These are phyloP conservation scores for Russula virescens DNA, from an alignment of 768 basidiomycete genomes.

Conservation along the genomic window DNA sequence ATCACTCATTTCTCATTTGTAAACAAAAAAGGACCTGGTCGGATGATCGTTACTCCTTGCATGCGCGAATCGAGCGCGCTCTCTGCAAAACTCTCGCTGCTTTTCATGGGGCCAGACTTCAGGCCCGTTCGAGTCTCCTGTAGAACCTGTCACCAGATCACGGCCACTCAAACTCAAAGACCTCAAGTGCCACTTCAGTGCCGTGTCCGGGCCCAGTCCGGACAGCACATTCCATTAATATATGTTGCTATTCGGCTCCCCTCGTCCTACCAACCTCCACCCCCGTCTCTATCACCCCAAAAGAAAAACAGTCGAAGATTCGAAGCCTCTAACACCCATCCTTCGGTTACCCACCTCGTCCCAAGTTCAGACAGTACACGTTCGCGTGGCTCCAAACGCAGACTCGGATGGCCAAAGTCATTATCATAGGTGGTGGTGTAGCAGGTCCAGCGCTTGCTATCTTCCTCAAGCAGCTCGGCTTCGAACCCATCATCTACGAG, in stretches of 20 bases:
- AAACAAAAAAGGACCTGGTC: too few species aligned
- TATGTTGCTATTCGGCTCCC: background rate
- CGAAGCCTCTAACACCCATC: too few species aligned
- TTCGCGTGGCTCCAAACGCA: background rate
- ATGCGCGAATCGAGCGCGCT: too few species aligned
- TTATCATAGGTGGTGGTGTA: slow-evolving; percentile 22
- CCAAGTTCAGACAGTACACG: background rate
- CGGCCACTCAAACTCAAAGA: background rate
- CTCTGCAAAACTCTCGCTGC: too few species aligned
- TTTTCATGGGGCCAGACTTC: background rate
- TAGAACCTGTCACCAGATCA: slow-evolving; percentile 1
- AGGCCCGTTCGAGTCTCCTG: background rate
- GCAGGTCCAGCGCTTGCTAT: slow-evolving; percentile 24
- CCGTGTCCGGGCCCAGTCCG: slow-evolving; percentile 1
- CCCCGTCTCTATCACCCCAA: background rate
- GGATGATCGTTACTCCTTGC: too few species aligned
- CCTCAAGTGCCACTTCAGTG: background rate
- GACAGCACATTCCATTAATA: background rate
- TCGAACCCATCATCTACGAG: slow-evolving; percentile 22
- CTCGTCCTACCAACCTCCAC: background rate
- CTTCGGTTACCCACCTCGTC: background rate
- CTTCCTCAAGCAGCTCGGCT: slow-evolving; percentile 23
- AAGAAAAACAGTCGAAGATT: background rate
- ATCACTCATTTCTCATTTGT: too few species aligned
- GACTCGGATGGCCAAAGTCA: slow-evolving; percentile 17